Conservation (phyloP, 164 flowering plant genomes). For the Dillenia suffruticosa region DNA sequence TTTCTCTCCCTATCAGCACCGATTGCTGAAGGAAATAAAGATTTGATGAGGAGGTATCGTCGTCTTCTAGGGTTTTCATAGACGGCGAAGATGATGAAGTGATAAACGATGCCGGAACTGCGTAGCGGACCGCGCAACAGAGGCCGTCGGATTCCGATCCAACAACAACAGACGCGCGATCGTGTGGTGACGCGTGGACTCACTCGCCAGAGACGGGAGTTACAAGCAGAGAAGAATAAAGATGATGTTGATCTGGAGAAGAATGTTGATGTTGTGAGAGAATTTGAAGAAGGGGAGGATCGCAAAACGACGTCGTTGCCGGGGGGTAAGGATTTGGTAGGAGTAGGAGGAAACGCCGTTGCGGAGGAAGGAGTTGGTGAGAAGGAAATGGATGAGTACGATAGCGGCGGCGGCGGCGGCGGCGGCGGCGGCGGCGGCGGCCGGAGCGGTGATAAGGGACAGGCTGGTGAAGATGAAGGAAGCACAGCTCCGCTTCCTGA, state of each 20-base stretch:
- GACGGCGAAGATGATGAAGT: constrained; percentile 29
- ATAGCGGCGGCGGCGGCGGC: constrained; percentile 43
- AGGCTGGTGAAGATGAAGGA: constrained; percentile 69
- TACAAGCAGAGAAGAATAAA: constrained; percentile 13
- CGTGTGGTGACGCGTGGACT: constrained; percentile 7
- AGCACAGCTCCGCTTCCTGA: constrained; percentile 76
- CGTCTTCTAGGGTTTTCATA: constrained; percentile 1
- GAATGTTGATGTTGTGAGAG: constrained; percentile 18
- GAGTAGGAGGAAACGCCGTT: neutral
- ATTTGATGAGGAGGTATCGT: too few species aligned
- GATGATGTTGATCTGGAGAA: constrained; percentile 6
- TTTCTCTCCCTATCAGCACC: too few species aligned
- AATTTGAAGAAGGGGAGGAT: constrained; percentile 11
- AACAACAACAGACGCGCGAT: neutral
- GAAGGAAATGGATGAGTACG: constrained; percentile 56
- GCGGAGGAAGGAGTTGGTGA: constrained; percentile 27
- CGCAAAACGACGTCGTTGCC: constrained; percentile 12
- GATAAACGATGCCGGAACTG: constrained; percentile 63
- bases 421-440: constrained; percentile 11
- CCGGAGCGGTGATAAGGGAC: constrained; percentile 48
- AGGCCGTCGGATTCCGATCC: constrained; percentile 29
- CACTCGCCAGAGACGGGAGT: constrained; percentile 15
- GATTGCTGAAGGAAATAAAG: too few species aligned
- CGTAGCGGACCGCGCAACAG: constrained; percentile 49
- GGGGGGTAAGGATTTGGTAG: constrained; percentile 6